Evolutionary conservation across 371 early-diverging fungal species (phyloP).

Genomic region (Funneliformis caledonium): DNA sequence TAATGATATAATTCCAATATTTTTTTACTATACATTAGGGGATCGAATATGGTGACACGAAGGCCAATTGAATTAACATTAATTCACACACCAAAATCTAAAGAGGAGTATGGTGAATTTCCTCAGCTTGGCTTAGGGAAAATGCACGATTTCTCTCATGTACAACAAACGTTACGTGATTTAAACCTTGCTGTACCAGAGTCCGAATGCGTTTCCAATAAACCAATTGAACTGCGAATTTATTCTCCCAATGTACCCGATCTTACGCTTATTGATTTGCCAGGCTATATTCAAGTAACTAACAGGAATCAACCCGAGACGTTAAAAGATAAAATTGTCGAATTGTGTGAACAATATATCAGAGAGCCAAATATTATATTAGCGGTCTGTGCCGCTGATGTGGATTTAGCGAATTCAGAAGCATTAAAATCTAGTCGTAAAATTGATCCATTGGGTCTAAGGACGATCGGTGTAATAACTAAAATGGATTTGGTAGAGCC

Average conservation of each 20-base stretch:
- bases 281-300: constrained; percentile 98
- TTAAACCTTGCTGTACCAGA: constrained; percentile 94
- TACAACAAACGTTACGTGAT: constrained; percentile 89
- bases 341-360: constrained; percentile 93
- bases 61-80: constrained; percentile 98
- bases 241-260: constrained; percentile 96
- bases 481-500: constrained; percentile 98
- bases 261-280: constrained; percentile 96
- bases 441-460: constrained; percentile 90
- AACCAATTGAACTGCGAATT: constrained; percentile 94
- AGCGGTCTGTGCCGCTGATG: constrained; percentile 98
- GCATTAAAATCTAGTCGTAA: constrained; percentile 92
- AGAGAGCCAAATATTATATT: constrained; percentile 94
- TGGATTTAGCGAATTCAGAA: constrained; percentile 98
- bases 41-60: constrained; percentile 98
- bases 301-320: constrained; percentile 92
- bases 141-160: constrained; percentile 82
- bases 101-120: constrained; percentile 94
- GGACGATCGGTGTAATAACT: constrained; percentile 99
- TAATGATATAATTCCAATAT: not conserved
- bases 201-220: constrained; percentile 88
- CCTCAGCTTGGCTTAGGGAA: constrained; percentile 90
- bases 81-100: constrained; percentile 85
- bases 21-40: too few relatives aligned
- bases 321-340: constrained; percentile 92